Conservation (phyloP, 805 yeast species). For the Candida oleophila region DNA sequence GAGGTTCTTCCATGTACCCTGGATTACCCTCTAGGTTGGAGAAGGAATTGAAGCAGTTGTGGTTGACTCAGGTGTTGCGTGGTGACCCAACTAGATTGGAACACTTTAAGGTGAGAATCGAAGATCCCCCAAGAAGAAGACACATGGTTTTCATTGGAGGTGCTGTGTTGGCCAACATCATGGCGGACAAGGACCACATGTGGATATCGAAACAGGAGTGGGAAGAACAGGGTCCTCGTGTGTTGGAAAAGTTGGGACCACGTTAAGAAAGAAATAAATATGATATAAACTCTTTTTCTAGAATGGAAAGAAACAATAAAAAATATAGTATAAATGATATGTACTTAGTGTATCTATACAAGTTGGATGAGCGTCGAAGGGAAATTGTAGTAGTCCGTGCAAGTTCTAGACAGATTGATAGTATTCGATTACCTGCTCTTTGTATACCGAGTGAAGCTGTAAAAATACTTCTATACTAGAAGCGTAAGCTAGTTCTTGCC, state of each 20-base stretch:
- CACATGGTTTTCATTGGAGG: constrained; percentile 99
- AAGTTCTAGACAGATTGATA: no score
- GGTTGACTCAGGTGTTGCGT: constrained; percentile 85
- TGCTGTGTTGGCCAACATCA: constrained; percentile 94
- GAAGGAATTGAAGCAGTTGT: constrained; percentile 92
- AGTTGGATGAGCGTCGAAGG: no score
- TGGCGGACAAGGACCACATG: constrained; percentile 98
- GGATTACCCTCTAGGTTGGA: constrained; percentile 95
- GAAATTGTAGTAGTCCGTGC: no score
- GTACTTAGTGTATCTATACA: no score
- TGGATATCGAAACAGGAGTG: constrained; percentile 96
- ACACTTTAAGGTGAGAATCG: constrained; percentile 93
- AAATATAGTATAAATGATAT: no score
- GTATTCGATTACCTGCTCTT: no score
- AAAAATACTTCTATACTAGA: no score
- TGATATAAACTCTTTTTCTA: no score
- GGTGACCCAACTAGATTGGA: constrained; percentile 84
- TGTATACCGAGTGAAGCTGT: no score
- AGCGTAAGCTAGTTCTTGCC: no score
- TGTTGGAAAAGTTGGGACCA: constrained; percentile 87
- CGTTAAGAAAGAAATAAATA: constrained; percentile 44
- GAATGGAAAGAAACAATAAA: no score
- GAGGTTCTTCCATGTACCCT: constrained; percentile 98
- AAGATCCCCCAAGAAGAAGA: constrained; percentile 98
- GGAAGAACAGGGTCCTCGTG: constrained; percentile 93